phyloP scores from a whole-genome alignment of 345 rosid species.

The Citrus hindsii region DNA sequence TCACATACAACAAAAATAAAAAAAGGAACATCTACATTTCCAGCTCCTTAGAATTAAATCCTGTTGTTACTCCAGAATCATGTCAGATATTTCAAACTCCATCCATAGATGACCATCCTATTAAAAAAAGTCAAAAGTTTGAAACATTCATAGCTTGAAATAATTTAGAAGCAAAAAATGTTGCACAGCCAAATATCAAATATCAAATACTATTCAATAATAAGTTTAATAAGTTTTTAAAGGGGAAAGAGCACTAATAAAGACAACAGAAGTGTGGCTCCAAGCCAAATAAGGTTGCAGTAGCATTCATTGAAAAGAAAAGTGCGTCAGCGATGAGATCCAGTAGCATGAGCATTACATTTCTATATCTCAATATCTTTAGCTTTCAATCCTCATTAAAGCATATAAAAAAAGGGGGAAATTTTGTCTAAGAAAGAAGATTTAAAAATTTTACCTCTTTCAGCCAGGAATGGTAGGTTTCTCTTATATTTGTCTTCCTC shows the following conservation, averaged over 20 bases:
- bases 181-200: background rate
- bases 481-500: constrained; percentile 85
- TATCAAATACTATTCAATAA: background rate
- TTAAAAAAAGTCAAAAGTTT: background rate
- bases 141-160: background rate
- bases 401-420: constrained; percentile 6
- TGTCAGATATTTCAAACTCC: background rate
- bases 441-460: constrained; percentile 57
- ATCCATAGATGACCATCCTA: background rate
- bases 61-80: background rate
- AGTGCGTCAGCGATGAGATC: background rate
- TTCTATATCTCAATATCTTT: background rate
- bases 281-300: background rate
- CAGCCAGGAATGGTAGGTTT: constrained; percentile 94
- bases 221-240: background rate
- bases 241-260: background rate
- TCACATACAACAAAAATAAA: background rate
- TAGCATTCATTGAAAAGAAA: background rate
- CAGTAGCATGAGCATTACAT: background rate
- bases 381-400: constrained; percentile 6
- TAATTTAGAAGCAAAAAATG: background rate
- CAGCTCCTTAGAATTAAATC: background rate
- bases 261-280: background rate
- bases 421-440: constrained; percentile 41
- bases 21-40: background rate